A percentile compares a stretch with the other conserved stretches of the same genome.
phyloP scores from a whole-genome alignment of 805 yeast species.

The Nakazawaea populi region DNA sequence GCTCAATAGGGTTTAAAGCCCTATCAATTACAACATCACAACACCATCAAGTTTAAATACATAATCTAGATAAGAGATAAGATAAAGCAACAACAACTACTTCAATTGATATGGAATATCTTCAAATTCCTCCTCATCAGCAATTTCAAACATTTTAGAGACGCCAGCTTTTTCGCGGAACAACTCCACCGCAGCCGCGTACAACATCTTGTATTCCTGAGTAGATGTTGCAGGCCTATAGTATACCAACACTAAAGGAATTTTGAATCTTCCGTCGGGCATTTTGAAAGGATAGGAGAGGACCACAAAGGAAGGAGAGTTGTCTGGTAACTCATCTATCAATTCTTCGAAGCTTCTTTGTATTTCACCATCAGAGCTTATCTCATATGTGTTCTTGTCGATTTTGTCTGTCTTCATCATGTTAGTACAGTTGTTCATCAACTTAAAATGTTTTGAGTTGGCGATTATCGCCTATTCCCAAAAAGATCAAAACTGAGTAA shows the following conservation, averaged over 20 bases:
- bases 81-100: background rate
- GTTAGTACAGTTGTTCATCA: too few species aligned
- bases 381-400: constrained; percentile 48
- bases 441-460: too few species aligned
- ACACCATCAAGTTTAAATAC: background rate
- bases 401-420: constrained; percentile 35
- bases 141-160: constrained; percentile 49
- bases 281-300: constrained; percentile 69
- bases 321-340: constrained; percentile 75
- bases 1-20: constrained; percentile 2
- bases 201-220: constrained; percentile 77
- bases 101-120: constrained; percentile 36
- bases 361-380: constrained; percentile 43
- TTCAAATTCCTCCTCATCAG: constrained; percentile 68
- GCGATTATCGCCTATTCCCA: too few species aligned
- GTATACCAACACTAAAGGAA: constrained; percentile 76
- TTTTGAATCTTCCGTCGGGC: constrained; percentile 65
- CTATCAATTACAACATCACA: background rate
- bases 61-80: background rate
- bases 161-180: constrained; percentile 78
- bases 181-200: constrained; percentile 85
- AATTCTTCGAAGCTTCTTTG: constrained; percentile 53
- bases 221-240: constrained; percentile 87
- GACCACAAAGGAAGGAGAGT: constrained; percentile 68
- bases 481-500: constrained; percentile 6